Conservation (phyloP, 495 filamentous ascomycete genomes). For the Evernia prunastri region DNA sequence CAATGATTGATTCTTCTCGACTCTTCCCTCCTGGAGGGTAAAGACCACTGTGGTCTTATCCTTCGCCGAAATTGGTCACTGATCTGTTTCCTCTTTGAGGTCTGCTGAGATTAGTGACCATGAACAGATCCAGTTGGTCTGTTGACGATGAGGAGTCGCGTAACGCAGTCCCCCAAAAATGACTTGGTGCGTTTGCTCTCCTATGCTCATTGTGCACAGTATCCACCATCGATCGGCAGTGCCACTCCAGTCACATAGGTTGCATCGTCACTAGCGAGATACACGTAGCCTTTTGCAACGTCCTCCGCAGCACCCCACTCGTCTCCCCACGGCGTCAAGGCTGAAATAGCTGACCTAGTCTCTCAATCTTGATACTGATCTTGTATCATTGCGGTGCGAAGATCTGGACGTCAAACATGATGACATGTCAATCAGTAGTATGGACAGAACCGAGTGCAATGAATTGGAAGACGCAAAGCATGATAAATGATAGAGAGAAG, state of each 20-base stretch:
- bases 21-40: too few species aligned
- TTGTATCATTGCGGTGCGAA: conserved; percentile 24
- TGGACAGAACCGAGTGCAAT: background rate
- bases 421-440: background rate
- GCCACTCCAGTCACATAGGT: conserved; percentile 42
- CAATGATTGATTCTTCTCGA: too few species aligned
- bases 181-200: too few species aligned
- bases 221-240: conserved; percentile 48
- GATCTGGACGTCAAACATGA: background rate
- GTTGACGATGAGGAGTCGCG: too few species aligned
- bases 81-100: too few species aligned
- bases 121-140: too few species aligned
- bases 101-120: too few species aligned
- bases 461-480: background rate
- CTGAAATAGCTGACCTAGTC: conserved; percentile 4
- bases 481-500: background rate
- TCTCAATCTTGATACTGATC: conserved; percentile 15
- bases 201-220: conserved; percentile 28
- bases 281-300: conserved; percentile 44
- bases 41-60: too few species aligned
- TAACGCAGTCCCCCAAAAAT: too few species aligned
- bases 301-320: conserved; percentile 38
- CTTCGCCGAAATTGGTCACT: too few species aligned
- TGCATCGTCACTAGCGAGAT: conserved; percentile 46
- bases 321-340: conserved; percentile 17